These are phyloP conservation scores for Phoenix roebelenii DNA, from an alignment of 176 grass and related monocot species.

Conservation along the genomic window DNA sequence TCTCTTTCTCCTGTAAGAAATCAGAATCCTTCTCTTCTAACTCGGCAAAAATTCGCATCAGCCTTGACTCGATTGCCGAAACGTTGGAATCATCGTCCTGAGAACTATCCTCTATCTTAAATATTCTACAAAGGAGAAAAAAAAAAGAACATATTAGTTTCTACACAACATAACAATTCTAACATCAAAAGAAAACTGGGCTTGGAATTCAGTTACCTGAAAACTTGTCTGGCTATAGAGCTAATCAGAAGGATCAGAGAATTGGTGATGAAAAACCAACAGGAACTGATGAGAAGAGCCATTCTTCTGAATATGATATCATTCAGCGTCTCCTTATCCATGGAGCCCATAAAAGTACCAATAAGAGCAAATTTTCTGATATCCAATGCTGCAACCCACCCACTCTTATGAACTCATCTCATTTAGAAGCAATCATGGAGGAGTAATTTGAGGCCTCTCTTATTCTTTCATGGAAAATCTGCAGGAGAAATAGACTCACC, in stretches of 20 bases:
- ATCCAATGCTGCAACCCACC: conserved; percentile 4
- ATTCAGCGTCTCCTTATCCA: neutral
- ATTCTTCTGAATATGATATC: neutral
- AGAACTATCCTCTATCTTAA: neutral
- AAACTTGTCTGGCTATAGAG: conserved; percentile 22
- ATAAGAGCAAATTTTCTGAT: neutral
- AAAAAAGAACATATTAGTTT: too few species aligned
- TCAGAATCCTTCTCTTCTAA: neutral
- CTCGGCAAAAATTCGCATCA: neutral
- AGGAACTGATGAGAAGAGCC: conserved; percentile 12
- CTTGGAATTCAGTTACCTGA: conserved; percentile 18
- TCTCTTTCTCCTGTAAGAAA: neutral
- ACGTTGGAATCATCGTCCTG: neutral
- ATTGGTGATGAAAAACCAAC: conserved; percentile 18
- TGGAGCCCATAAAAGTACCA: neutral
- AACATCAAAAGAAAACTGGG: too few species aligned
- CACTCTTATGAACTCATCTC: neutral
- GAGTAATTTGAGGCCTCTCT: neutral
- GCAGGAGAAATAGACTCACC: too few species aligned
- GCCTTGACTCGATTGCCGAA: neutral
- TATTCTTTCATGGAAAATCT: neutral
- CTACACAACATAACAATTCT: too few species aligned
- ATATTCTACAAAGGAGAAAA: too few species aligned
- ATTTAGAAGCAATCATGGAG: conserved; percentile 10
- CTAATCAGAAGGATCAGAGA: conserved; percentile 26